phyloP scores from a whole-genome alignment of 1,284 basidiomycete species.

The Melampsora larici-populina region DNA sequence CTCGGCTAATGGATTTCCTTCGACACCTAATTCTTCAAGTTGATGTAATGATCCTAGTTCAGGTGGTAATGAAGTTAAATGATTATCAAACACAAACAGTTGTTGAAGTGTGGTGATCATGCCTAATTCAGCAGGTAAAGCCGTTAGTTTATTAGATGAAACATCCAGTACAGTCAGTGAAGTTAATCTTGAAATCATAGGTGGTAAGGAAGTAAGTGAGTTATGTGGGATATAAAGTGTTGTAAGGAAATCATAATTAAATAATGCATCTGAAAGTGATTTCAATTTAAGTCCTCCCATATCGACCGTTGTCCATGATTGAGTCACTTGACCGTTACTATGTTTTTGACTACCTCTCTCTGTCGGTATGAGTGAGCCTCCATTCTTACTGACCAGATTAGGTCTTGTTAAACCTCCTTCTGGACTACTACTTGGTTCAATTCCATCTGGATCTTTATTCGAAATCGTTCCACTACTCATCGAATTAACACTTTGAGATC shows the following conservation, averaged over 20 bases:
- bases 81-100: constrained; percentile 93
- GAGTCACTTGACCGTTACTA: constrained; percentile 17
- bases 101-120: constrained; percentile 87
- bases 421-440: constrained; percentile 36
- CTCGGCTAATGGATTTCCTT: constrained; percentile 88
- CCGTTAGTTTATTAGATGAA: constrained; percentile 78
- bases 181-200: constrained; percentile 76
- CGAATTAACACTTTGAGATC: constrained; percentile 18
- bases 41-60: constrained; percentile 90
- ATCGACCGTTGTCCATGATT: constrained; percentile 79
- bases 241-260: constrained; percentile 88
- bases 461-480: too few relatives aligned
- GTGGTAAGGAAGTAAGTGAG: constrained; percentile 72
- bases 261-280: constrained; percentile 75
- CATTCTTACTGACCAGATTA: constrained; percentile 32
- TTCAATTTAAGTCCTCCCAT: constrained; percentile 94
- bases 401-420: constrained; percentile 42
- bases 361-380: constrained; percentile 30
- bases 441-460: constrained; percentile 16
- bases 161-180: constrained; percentile 88
- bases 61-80: constrained; percentile 73
- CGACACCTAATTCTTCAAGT: constrained; percentile 86
- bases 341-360: constrained; percentile 44
- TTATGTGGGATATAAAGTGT: constrained; percentile 98
- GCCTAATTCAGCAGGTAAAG: constrained; percentile 82